These are phyloP conservation scores for Naganishia onofrii DNA, from an alignment of 768 basidiomycete genomes.

Conservation along the genomic window DNA sequence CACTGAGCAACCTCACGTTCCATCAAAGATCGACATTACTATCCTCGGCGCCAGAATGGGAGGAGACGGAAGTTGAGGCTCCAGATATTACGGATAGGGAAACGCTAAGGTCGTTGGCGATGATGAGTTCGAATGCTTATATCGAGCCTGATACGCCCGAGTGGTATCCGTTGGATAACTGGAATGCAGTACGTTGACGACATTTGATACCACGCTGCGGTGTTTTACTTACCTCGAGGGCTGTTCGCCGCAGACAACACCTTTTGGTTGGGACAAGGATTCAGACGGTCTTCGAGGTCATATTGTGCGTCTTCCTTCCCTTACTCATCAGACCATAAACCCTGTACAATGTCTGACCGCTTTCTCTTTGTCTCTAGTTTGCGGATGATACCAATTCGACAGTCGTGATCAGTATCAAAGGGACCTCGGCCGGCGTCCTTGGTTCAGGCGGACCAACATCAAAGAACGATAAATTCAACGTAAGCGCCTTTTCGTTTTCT, in stretches of 20 bases:
- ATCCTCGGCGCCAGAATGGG: conserved; percentile 57
- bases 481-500: conserved; percentile 30
- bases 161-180: conserved; percentile 68
- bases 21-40: neutral
- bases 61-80: conserved; percentile 62
- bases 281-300: conserved; percentile 91
- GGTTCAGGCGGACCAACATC: conserved; percentile 76
- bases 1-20: conserved; percentile 2
- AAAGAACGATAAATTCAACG: conserved; percentile 82
- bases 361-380: conserved; percentile 35
- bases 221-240: neutral
- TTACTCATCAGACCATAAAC: conserved; percentile 57
- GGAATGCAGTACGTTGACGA: conserved; percentile 62
- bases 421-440: conserved; percentile 75
- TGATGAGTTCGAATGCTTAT: conserved; percentile 89
- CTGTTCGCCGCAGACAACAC: conserved; percentile 57
- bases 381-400: conserved; percentile 63
- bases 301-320: conserved; percentile 68
- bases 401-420: conserved; percentile 83
- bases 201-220: too few relatives aligned
- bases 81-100: conserved; percentile 73
- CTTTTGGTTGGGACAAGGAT: conserved; percentile 85
- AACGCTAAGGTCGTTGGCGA: conserved; percentile 72
- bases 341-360: neutral
- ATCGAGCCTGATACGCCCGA: conserved; percentile 59